Evolutionary conservation across 176 grass and related monocot genomes (phyloP), one percentile per base, ranked within the genome.

Genomic region (Oryza brachyantha): DNA sequence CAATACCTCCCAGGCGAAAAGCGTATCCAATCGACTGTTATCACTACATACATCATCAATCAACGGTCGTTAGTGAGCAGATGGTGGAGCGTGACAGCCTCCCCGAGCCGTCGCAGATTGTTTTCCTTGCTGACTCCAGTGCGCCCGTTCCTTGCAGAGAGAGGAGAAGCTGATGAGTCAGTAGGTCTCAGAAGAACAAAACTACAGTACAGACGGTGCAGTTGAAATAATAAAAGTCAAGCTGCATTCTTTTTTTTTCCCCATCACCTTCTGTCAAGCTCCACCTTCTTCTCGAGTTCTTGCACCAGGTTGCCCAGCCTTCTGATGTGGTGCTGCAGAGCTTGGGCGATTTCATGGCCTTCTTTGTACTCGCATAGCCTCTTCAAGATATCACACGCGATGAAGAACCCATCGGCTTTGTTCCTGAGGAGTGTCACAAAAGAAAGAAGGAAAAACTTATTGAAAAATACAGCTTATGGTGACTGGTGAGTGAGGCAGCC

Each of bases 181-280:
- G 40, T 7, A 36, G 25, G 69, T 65, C 21, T 24, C 31, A 5
- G 24, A 21, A 24, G 7, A 7, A 24, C 52, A 24, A 3, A 57
- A 57, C 52, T 22, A 37, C 16, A 21, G 22, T 3, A 24, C 8
- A 52, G 48, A 7, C 3, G 3, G 21, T 41, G 35, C 5, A 83
- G 37, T n/a, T 24, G 5, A 26, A 11, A 24, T 10, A n/a, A 29
- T 17, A 38, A 65, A 65, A 32, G 17, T 19, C 65, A 27, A 46
- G 29, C 34, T 43, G 48, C 19, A 63, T 13, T 40, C 13, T 5
- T 66, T 35, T 43, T 19, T 60, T 4, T 42, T n/a, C n/a, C n/a
- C n/a, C 29, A 40, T 76, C 65, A 90, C 91, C 87, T 93, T 64
- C 73, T 90, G 28, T 90, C 81, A 19, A 88, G 64, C 27, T 93